phyloP scores from a whole-genome alignment of 257 asterid genomes.

The Cynanchum wilfordii region DNA sequence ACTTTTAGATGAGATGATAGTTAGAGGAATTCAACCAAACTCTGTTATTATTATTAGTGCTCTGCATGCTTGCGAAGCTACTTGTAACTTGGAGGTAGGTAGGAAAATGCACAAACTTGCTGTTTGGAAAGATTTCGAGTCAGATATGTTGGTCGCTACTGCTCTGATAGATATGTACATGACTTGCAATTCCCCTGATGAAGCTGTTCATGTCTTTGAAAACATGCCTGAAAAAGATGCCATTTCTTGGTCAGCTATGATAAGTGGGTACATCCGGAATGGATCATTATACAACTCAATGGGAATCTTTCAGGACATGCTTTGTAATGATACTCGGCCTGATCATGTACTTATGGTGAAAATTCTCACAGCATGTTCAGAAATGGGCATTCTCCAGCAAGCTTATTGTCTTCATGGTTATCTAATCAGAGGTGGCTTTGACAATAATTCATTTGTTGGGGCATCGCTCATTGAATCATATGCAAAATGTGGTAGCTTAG shows the following conservation, averaged over 20 bases:
- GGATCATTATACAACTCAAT: constrained; percentile 39
- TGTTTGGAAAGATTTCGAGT: constrained; percentile 34
- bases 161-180: constrained; percentile 82
- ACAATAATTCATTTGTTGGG: constrained; percentile 26
- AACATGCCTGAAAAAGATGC: constrained; percentile 49
- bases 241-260: constrained; percentile 45
- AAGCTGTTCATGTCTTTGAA: constrained; percentile 49
- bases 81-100: constrained; percentile 40
- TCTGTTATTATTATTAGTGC: constrained; percentile 44
- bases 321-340: constrained; percentile 36
- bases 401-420: constrained; percentile 59
- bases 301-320: constrained; percentile 48
- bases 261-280: constrained; percentile 54
- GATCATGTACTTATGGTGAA: constrained; percentile 46
- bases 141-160: constrained; percentile 52
- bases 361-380: constrained; percentile 59
- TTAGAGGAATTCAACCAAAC: constrained; percentile 41
- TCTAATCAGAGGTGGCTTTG: constrained; percentile 40
- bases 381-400: constrained; percentile 55
- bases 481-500: constrained; percentile 74
- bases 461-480: constrained; percentile 73
- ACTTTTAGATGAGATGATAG: constrained; percentile 47
- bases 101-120: constrained; percentile 49
- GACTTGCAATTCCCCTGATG: constrained; percentile 57
- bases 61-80: constrained; percentile 73